phyloP scores from a whole-genome alignment of 257 asterid genomes.

The Solanum lycopersicoides region DNA sequence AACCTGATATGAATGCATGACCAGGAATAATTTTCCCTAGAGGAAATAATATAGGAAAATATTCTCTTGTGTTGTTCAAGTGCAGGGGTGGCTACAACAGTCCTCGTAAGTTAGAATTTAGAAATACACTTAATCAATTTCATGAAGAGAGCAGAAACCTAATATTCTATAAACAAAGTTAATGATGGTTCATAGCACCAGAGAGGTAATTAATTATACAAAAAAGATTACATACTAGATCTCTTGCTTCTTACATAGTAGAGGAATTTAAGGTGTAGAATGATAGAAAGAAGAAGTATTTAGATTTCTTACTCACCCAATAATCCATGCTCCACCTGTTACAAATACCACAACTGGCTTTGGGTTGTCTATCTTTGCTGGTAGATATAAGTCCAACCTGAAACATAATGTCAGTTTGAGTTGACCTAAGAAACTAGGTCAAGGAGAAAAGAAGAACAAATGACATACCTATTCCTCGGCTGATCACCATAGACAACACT shows the following conservation, averaged over 20 bases:
- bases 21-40: background rate
- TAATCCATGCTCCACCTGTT: conserved; percentile 99
- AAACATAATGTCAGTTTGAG: background rate
- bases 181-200: background rate
- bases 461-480: conserved; percentile 77
- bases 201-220: background rate
- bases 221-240: background rate
- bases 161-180: background rate
- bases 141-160: background rate
- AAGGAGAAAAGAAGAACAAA: background rate
- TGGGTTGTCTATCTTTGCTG: conserved; percentile 34
- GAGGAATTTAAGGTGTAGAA: background rate
- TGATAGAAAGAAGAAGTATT: background rate
- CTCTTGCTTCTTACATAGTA: background rate
- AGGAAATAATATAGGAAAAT: background rate
- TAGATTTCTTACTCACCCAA: conserved; percentile 53
- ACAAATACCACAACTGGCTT: conserved; percentile 92
- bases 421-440: background rate
- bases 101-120: background rate
- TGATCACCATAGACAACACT: conserved; percentile 83
- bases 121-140: background rate
- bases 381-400: conserved; percentile 95
- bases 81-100: background rate
- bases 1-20: background rate
- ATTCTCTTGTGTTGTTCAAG: background rate